These are phyloP conservation scores for Paulownia fortunei DNA, from an alignment of 257 asterid genomes.

Conservation along the genomic window DNA sequence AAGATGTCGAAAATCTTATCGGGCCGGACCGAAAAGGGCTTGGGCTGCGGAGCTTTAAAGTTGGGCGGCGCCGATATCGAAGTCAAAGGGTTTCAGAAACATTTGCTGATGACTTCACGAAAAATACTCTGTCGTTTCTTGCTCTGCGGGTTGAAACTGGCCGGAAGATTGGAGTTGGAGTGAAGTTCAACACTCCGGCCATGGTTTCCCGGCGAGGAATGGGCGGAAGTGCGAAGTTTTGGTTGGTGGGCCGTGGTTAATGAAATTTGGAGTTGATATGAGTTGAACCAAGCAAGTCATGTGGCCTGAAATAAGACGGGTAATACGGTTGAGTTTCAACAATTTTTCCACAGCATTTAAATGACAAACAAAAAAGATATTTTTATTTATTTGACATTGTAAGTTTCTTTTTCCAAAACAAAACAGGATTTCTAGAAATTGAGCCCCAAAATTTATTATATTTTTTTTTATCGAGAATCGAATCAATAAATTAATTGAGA, in stretches of 20 bases:
- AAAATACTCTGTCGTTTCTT: constrained; percentile 33
- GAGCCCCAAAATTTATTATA: background rate
- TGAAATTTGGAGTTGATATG: background rate
- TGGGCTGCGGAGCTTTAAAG: constrained; percentile 83
- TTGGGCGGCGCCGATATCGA: constrained; percentile 79
- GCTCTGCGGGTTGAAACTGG: constrained; percentile 40
- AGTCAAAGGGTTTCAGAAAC: constrained; percentile 58
- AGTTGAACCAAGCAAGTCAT: constrained; percentile 15
- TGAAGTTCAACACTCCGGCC: constrained; percentile 64
- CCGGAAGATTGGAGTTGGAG: constrained; percentile 55
- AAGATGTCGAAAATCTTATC: constrained; percentile 74
- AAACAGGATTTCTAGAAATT: background rate
- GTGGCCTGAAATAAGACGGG: constrained; percentile 50
- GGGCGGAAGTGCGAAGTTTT: constrained; percentile 16
- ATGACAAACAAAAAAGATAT: no score
- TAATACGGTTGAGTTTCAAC: constrained; percentile 39
- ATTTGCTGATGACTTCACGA: constrained; percentile 52
- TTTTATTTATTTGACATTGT: no score
- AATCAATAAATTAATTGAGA: no score
- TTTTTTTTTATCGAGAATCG: no score
- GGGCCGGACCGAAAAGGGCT: constrained; percentile 77
- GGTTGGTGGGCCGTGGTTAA: constrained; percentile 20
- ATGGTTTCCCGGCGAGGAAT: constrained; percentile 42
- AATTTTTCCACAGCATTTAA: no score
- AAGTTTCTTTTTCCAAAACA: background rate